Conservation (phyloP, 495 filamentous ascomycete genomes). For the Penicillium bialowiezense region DNA sequence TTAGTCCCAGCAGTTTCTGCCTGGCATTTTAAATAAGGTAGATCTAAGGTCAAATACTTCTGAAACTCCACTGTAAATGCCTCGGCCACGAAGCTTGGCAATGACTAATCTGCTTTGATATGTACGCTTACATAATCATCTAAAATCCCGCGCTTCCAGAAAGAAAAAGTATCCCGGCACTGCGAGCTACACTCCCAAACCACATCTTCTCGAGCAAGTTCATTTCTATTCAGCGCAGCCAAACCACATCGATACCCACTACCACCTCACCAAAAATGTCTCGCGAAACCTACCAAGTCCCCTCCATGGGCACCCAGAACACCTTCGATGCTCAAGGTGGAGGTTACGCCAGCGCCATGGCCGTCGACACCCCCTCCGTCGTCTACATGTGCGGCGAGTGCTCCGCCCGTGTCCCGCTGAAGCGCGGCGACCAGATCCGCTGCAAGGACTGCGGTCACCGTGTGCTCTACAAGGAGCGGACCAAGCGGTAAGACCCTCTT, state of each 20-base stretch:
- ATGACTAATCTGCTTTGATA: not conserved
- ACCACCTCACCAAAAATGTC: slow-evolving; percentile 33
- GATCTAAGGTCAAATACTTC: too few relatives aligned
- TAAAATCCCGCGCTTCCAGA: slow-evolving; percentile 6
- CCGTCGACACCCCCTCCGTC: slow-evolving; percentile 51
- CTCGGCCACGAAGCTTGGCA: not conserved
- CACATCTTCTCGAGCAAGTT: not conserved
- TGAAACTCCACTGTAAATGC: too few relatives aligned
- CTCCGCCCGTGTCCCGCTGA: slow-evolving; percentile 73
- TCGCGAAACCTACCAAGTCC: slow-evolving; percentile 51
- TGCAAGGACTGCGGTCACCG: slow-evolving; percentile 96
- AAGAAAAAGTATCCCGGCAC: slow-evolving; percentile 6
- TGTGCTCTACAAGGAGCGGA: slow-evolving; percentile 96
- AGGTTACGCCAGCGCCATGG: slow-evolving; percentile 21
- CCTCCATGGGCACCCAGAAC: slow-evolving; percentile 36
- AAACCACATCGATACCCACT: not conserved
- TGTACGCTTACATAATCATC: not conserved
- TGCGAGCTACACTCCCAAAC: not conserved
- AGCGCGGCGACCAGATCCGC: slow-evolving; percentile 81
- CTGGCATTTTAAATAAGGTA: too few relatives aligned
- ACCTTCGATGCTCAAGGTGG: slow-evolving; percentile 35
- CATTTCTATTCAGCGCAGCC: not conserved
- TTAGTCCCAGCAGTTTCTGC: too few relatives aligned
- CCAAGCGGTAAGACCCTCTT: slow-evolving; percentile 72
- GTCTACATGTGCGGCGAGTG: slow-evolving; percentile 94